phyloP scores from a whole-genome alignment of 1,284 basidiomycete genomes.

The Peniophora sp. region DNA sequence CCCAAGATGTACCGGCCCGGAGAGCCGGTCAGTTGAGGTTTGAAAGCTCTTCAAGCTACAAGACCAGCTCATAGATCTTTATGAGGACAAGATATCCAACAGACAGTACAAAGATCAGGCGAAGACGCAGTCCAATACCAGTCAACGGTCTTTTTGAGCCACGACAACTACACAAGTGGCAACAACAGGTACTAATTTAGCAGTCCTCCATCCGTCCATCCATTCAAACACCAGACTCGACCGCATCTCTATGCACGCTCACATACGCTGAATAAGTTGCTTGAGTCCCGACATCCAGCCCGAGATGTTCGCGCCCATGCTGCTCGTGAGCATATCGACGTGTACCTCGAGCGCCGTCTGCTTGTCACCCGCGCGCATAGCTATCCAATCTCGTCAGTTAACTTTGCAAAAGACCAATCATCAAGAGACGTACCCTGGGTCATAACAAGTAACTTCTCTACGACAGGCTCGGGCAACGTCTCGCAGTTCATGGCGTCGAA shows the following conservation, averaged over 20 bases:
- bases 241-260: constrained; percentile 8
- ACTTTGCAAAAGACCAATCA: not conserved
- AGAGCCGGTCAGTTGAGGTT: too few relatives aligned
- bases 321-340: constrained; percentile 70
- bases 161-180: too few relatives aligned
- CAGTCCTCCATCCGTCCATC: too few relatives aligned
- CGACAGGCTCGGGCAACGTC: constrained; percentile 64
- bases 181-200: too few relatives aligned
- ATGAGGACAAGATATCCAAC: too few relatives aligned
- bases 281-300: constrained; percentile 86
- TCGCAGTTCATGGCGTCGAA: constrained; percentile 93
- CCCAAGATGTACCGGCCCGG: too few relatives aligned
- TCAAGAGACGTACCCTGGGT: constrained; percentile 45
- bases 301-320: constrained; percentile 74
- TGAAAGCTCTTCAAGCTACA: too few relatives aligned
- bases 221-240: too few relatives aligned
- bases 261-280: constrained; percentile 66
- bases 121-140: too few relatives aligned
- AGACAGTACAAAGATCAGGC: too few relatives aligned
- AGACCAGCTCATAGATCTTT: too few relatives aligned
- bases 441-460: constrained; percentile 63
- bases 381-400: constrained; percentile 28
- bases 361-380: constrained; percentile 68
- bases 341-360: constrained; percentile 70
- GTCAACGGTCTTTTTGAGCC: too few relatives aligned